Base-by-base conservation (phyloP, 1,139 yeast genomes). In the Protomyces inundatus region DNA sequence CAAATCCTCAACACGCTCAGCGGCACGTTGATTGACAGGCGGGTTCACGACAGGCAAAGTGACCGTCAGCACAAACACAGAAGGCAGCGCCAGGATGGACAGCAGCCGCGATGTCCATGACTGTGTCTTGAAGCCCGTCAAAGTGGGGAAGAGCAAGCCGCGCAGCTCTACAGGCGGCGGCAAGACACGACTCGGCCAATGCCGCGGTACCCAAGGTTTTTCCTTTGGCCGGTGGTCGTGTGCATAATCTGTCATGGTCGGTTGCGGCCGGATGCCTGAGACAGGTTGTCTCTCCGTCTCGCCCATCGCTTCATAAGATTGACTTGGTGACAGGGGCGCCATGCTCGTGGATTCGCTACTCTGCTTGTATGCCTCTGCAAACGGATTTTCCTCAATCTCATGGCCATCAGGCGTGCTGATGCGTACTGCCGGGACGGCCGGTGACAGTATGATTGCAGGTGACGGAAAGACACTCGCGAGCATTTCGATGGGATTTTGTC, bases 1-100 rank as follows among this genome's bases (percentile, higher is more conserved):
- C 32, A 14, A 6, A 23, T 39, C 57, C 46, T 59, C 54, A 14
- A 55, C 51, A 14, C 51, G 55, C 50, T 36, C 53, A 6, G 61
- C 67, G 16, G 14, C 46, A 14, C 14, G 50, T 32, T 67, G 64
- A 12, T 67, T 68, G 6, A 65, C 61, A 6, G 69, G 67, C 12
- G 70, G 70, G 37, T 73, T 74, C 54, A 77, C 72, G 1, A 82
- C 84, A 0, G 88, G 87, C 0, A 80, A 76, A 0, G 85, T 78
- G 3, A 81, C 50, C 30, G 82, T 76, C 16, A 84, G 73, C 2
- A 81, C 54, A 0, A 81, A 66, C 0, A 80, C 76, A 0, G 82
- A 72, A 1, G 86, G 86, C 0, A 80, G 73, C 6, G 77, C 71
- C 12, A 74, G 64, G 6, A 80, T 53, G 4, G 73, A 71, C 57